Conservation (phyloP, 2,329 filamentous ascomycete genomes). For the Dothideomycetes sp. region DNA sequence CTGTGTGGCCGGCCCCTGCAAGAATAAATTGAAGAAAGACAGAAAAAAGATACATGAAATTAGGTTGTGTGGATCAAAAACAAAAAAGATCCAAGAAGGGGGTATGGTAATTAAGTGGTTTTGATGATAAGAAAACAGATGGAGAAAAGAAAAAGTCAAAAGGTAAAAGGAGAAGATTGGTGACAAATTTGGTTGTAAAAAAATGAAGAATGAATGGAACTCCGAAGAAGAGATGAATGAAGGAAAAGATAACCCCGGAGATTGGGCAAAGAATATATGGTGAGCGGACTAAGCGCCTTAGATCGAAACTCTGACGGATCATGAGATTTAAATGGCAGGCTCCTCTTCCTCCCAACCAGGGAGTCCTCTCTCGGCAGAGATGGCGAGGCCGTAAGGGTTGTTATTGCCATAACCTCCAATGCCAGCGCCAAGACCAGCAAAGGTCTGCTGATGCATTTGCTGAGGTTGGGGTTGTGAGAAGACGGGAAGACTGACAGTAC, state of each 20-base stretch:
- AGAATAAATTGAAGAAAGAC: too few species aligned
- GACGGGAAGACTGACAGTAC: constrained; percentile 79
- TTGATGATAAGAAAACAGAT: too few species aligned
- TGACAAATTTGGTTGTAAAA: background rate
- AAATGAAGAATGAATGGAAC: constrained; percentile 5
- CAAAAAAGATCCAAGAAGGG: too few species aligned
- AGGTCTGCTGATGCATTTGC: constrained; percentile 37
- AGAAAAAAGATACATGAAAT: too few species aligned
- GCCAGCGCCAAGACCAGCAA: constrained; percentile 50
- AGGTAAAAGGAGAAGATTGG: background rate
- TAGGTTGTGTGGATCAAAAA: too few species aligned
- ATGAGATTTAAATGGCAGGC: constrained; percentile 5
- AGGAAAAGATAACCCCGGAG: too few species aligned
- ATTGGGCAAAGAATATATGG: constrained; percentile 5
- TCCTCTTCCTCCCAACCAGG: constrained; percentile 32
- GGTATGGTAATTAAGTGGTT: too few species aligned
- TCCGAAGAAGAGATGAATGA: too few species aligned
- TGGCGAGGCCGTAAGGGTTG: constrained; percentile 41
- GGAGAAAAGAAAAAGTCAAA: too few species aligned
- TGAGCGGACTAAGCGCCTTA: constrained; percentile 7
- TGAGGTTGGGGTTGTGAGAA: constrained; percentile 44
- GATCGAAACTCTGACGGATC: background rate
- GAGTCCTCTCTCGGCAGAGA: constrained; percentile 48
- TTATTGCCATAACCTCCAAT: constrained; percentile 45
- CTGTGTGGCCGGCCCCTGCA: too few species aligned